Percentiles rank a stretch among this genome's conserved stretches.
Conservation (phyloP, 345 rosid species). For the Angophora floribunda region DNA sequence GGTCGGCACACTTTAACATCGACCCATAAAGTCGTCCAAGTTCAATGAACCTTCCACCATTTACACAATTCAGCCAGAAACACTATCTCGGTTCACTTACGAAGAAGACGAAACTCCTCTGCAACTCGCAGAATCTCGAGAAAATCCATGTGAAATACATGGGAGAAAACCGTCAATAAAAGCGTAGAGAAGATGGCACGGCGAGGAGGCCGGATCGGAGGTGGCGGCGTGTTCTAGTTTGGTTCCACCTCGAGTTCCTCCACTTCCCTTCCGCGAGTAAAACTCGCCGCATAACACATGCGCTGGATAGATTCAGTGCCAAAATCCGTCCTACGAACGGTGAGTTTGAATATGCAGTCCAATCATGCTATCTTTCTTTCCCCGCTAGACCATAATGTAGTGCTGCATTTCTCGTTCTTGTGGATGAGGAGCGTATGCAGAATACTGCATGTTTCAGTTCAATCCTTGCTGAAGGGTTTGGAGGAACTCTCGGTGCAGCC, state of each 20-base stretch:
- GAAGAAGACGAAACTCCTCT: background rate
- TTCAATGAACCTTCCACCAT: background rate
- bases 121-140: background rate
- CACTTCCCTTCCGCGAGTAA: background rate
- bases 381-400: background rate
- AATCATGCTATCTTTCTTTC: background rate
- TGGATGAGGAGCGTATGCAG: background rate
- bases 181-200: background rate
- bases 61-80: background rate
- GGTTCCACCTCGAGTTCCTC: conserved; percentile 1
- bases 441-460: background rate
- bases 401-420: background rate
- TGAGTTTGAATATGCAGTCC: background rate
- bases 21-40: background rate
- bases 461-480: background rate
- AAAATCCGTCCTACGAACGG: background rate
- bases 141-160: background rate
- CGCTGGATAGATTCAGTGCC: background rate
- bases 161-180: background rate
- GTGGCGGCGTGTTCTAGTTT: background rate
- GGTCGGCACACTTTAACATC: background rate
- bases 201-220: background rate
- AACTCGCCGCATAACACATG: background rate
- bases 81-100: background rate
- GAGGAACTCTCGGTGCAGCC: background rate